phyloP scores from a whole-genome alignment of 2,329 filamentous ascomycete species.

The Pseudogymnoascus destructans region DNA sequence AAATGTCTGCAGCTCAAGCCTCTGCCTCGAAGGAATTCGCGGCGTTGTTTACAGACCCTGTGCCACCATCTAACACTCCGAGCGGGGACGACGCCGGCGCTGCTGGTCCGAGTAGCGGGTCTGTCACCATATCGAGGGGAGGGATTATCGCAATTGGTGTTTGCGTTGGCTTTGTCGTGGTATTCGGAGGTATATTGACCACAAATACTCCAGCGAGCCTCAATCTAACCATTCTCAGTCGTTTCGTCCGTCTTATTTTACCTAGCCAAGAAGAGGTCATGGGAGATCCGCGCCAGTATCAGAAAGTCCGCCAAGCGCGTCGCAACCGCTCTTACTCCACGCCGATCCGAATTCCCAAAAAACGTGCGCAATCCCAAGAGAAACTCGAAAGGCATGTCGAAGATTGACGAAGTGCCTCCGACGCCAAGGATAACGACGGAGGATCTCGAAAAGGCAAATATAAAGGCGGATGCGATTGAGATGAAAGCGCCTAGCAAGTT shows the following conservation, averaged over 20 bases:
- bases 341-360: slow-evolving; percentile 46
- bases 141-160: slow-evolving; percentile 63
- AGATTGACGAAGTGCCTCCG: slow-evolving; percentile 44
- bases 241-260: slow-evolving; percentile 54
- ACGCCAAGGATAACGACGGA: slow-evolving; percentile 40
- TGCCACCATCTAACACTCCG: slow-evolving; percentile 12
- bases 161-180: slow-evolving; percentile 51
- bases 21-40: slow-evolving; percentile 23
- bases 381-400: slow-evolving; percentile 32
- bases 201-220: background rate
- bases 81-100: slow-evolving; percentile 41
- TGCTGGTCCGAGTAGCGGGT: slow-evolving; percentile 45
- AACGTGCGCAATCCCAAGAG: slow-evolving; percentile 35
- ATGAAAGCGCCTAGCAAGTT: slow-evolving; percentile 23
- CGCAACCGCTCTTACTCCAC: slow-evolving; percentile 47
- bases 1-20: slow-evolving; percentile 6
- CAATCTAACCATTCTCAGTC: slow-evolving; percentile 14
- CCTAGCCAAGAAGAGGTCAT: slow-evolving; percentile 72
- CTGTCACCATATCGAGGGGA: slow-evolving; percentile 51
- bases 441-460: slow-evolving; percentile 45
- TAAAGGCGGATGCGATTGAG: slow-evolving; percentile 23
- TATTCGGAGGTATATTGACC: slow-evolving; percentile 51
- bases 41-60: slow-evolving; percentile 19
- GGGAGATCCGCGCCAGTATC: slow-evolving; percentile 62
- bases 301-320: slow-evolving; percentile 53